These are phyloP conservation scores for Setaria viridis DNA, from an alignment of 202 grass and related monocot genomes.

Conservation along the genomic window DNA sequence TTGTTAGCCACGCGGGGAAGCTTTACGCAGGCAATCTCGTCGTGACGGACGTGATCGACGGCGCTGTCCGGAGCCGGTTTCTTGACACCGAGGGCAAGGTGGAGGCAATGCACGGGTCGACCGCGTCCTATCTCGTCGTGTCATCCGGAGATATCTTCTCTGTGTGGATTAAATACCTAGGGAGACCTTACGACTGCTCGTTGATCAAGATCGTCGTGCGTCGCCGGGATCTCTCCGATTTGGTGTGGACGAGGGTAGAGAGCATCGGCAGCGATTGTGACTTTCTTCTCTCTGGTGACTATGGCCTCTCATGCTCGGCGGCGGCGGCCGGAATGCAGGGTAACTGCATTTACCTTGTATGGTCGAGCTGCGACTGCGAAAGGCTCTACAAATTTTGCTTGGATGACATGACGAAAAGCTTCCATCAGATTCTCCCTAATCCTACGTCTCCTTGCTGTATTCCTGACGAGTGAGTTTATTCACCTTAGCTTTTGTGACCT, in stretches of 20 bases:
- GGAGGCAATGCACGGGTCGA: too few relatives aligned
- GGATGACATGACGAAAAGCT: constrained; percentile 9
- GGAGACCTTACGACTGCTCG: neutral
- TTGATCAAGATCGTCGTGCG: neutral
- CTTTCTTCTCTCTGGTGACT: neutral
- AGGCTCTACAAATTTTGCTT: constrained; percentile 32
- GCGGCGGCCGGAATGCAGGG: neutral
- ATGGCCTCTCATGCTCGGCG: neutral
- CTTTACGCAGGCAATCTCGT: neutral
- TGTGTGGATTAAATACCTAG: neutral
- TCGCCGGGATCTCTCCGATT: neutral
- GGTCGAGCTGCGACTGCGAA: constrained; percentile 23
- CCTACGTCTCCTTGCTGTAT: neutral
- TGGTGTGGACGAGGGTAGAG: neutral
- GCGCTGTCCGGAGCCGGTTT: neutral
- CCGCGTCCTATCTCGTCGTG: neutral
- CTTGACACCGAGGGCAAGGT: neutral
- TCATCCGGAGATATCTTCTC: neutral
- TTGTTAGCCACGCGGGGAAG: neutral
- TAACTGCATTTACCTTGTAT: constrained; percentile 7
- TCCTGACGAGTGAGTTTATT: too few relatives aligned
- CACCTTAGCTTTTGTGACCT: too few relatives aligned
- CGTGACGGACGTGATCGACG: neutral
- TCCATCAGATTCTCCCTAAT: neutral
- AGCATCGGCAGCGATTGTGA: neutral